Base-by-base conservation (phyloP, 116 monocot species). In the Papilionanthe hybrid region DNA sequence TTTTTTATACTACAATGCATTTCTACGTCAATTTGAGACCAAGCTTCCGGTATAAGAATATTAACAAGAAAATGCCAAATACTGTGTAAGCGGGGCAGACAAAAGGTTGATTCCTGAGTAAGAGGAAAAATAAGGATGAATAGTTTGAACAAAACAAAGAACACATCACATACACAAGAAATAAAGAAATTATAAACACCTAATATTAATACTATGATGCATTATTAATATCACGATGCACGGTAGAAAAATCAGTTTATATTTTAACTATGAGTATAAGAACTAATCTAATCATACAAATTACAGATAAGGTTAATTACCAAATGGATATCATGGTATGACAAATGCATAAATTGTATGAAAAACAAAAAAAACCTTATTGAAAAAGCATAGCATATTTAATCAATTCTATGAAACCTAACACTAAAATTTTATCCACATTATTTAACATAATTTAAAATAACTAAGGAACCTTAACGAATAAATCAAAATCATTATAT, bases 81-180 rank as follows among this genome's bases (percentile, higher is more conserved):
- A 81, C 90, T 90, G 85, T 98, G 98, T 72, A 98, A 77, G 74
- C 91, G 88, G 58, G 98, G 98, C 66, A 86, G 83, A 80, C 94
- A 98, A 75, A 98, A 98, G 17, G 93, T 88, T 30, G 98, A 91
- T 83, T 94, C 94, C 94, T 97, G 87, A 69, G 77, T 50, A 44
- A 18, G 30, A 60, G 18, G 1, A 49, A 9, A 28, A 5, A 29
- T 5, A 23, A 7, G 45, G 7, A 44, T 44, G 44, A 6, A 44
- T 20, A n/a, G 19, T 1, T 19, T 5, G 29, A 44, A 20, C 37
- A 69, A 44, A 44, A 73, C 1, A 44, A 44, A 73, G 0, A 22
- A 2, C 18, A 18, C 22, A 44, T 73, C 15, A n/a, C 1, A 73
- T 73, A 44, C 2, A 37, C 73, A 73, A 71, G 65, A 17, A 37